phyloP scores from a whole-genome alignment of 73 alveolate genomes.

The Paramecium primaurelia region DNA sequence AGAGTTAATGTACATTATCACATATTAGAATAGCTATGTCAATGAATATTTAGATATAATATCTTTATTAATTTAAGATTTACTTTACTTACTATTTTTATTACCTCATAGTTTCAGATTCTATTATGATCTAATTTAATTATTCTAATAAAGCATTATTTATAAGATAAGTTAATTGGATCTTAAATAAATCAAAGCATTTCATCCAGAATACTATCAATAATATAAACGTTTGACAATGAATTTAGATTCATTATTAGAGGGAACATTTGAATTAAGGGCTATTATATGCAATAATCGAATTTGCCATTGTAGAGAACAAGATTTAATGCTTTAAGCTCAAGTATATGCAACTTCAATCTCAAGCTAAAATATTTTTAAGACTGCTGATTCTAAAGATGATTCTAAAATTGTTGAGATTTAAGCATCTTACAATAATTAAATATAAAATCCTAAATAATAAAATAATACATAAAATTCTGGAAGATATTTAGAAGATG shows the following conservation, averaged over 20 bases:
- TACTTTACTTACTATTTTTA: background rate
- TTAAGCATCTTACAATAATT: background rate
- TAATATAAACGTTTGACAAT: background rate
- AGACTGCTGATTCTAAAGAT: background rate
- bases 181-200: background rate
- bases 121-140: background rate
- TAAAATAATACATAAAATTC: background rate
- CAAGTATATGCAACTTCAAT: background rate
- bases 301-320: background rate
- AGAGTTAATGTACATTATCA: background rate
- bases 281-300: background rate
- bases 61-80: background rate
- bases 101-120: background rate
- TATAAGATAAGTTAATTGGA: background rate
- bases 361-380: background rate
- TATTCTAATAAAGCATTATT: background rate
- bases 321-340: background rate
- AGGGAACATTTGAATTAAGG: background rate
- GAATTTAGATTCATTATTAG: background rate
- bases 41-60: background rate
- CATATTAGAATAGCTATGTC: background rate
- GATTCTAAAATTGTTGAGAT: background rate
- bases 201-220: background rate
- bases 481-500: background rate
- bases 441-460: background rate